Evolutionary conservation across 192 early-diverging fungal genomes (phyloP).

Genomic region (Coemansia sp.): DNA sequence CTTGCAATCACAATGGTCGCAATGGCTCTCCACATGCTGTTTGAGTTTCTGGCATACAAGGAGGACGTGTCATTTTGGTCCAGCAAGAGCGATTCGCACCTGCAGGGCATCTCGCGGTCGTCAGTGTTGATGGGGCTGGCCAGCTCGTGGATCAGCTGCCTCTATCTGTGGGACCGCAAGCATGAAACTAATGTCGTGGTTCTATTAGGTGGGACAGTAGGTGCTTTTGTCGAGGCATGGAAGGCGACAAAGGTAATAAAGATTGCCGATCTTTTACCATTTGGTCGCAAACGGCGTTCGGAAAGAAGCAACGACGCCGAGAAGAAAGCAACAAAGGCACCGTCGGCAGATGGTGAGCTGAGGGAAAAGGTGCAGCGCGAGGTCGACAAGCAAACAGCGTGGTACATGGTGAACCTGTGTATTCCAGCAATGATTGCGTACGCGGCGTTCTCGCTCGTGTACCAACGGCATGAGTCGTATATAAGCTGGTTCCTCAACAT

Average conservation of each 20-base stretch:
- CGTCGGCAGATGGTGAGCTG: not conserved
- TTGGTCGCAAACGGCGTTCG: not conserved
- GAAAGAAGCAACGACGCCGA: not conserved
- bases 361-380: conserved; percentile 40
- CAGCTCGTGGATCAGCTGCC: conserved; percentile 49
- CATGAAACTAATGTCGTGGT: conserved; percentile 57
- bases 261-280: conserved; percentile 17
- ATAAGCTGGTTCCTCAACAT: conserved; percentile 56
- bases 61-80: conserved; percentile 60
- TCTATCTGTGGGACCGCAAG: conserved; percentile 56
- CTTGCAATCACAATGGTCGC: conserved; percentile 55
- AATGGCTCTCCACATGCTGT: conserved; percentile 55
- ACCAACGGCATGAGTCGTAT: conserved; percentile 50
- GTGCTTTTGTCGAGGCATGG: conserved; percentile 56
- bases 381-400: conserved; percentile 53
- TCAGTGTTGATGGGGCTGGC: conserved; percentile 55
- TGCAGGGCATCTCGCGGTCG: conserved; percentile 54
- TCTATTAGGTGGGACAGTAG: conserved; percentile 42
- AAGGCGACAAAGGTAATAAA: conserved; percentile 51
- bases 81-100: conserved; percentile 20
- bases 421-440: conserved; percentile 52
- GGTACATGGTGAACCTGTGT: conserved; percentile 54
- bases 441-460: conserved; percentile 54
- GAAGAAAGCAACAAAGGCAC: not conserved
- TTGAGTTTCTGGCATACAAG: conserved; percentile 61